These are phyloP conservation scores for Globisporangium rhizosaccharum DNA, from an alignment of 352 stramenopile species.

Conservation along the genomic window DNA sequence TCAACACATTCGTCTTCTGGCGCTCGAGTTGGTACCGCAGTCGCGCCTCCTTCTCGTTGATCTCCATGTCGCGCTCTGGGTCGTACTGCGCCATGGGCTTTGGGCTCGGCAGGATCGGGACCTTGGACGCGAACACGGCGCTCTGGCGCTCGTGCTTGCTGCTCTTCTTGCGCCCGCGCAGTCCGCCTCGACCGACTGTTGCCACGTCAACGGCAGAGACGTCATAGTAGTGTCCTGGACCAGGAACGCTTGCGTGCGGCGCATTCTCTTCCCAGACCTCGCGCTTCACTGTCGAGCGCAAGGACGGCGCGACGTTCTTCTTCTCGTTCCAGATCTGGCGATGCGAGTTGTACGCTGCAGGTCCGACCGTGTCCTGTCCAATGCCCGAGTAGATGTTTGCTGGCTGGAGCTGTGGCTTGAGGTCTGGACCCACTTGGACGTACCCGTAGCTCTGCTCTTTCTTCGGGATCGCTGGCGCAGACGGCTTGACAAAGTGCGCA, in stretches of 20 bases:
- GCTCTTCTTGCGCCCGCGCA: slow-evolving; percentile 5
- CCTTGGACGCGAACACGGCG: slow-evolving; percentile 72
- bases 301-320: slow-evolving; percentile 58
- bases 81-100: slow-evolving; percentile 46
- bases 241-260: slow-evolving; percentile 36
- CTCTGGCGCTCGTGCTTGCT: slow-evolving; percentile 29
- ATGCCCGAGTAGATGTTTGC: slow-evolving; percentile 56
- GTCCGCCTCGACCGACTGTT: not conserved
- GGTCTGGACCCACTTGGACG: slow-evolving; percentile 31
- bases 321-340: slow-evolving; percentile 52
- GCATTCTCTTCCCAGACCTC: slow-evolving; percentile 72
- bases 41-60: slow-evolving; percentile 46
- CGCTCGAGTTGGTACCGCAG: slow-evolving; percentile 24
- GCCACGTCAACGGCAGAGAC: not conserved
- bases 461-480: slow-evolving; percentile 60
- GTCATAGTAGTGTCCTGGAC: slow-evolving; percentile 56
- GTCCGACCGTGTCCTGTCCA: slow-evolving; percentile 65
- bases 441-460: slow-evolving; percentile 78
- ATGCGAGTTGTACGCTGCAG: slow-evolving; percentile 57
- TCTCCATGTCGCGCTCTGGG: slow-evolving; percentile 56
- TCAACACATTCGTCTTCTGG: slow-evolving; percentile 16
- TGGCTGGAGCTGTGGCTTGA: slow-evolving; percentile 39
- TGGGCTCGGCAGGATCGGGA: slow-evolving; percentile 48
- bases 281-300: slow-evolving; percentile 65
- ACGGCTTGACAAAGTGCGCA: slow-evolving; percentile 44